Percentiles rank a stretch among this genome's conserved stretches.
These are phyloP conservation scores for Berberis vulgaris DNA, from an alignment of 164 flowering plant species.

Conservation along the genomic window DNA sequence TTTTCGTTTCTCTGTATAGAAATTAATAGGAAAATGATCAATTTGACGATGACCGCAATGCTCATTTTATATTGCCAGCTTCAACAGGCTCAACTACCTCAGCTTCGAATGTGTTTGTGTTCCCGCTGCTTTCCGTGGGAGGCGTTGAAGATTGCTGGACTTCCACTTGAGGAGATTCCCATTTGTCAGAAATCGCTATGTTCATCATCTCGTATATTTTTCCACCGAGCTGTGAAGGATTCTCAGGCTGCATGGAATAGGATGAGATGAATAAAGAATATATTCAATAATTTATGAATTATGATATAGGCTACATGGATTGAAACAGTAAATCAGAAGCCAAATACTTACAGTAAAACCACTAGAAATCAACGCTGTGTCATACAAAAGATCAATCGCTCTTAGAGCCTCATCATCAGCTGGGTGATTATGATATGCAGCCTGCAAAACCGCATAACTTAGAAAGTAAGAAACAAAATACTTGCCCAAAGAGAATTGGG, in stretches of 20 bases:
- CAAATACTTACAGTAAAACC: conserved; percentile 66
- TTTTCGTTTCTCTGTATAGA: too few relatives aligned
- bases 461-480: not conserved
- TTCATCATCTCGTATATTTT: conserved; percentile 98
- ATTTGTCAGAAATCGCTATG: conserved; percentile 85
- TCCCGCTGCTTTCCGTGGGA: conserved; percentile 15
- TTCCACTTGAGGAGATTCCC: conserved; percentile 69
- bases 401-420: conserved; percentile 73
- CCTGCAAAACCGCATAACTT: conserved; percentile 32
- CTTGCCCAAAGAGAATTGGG: not conserved
- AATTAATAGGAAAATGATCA: too few relatives aligned
- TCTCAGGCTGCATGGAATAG: conserved; percentile 60
- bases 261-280: not conserved
- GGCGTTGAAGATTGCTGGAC: conserved; percentile 9
- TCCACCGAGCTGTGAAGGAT: conserved; percentile 89
- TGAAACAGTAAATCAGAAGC: not conserved
- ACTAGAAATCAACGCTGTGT: conserved; percentile 93
- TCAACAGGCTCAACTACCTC: conserved; percentile 80
- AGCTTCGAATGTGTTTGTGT: conserved; percentile 25
- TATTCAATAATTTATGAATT: not conserved
- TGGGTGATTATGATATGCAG: conserved; percentile 87
- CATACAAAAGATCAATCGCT: conserved; percentile 81
- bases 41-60: too few relatives aligned
- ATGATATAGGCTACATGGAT: not conserved
- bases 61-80: conserved; percentile 23